Evolutionary conservation across 2,329 filamentous ascomycete species (phyloP).

Genomic region (Trichothecium sympodiale): DNA sequence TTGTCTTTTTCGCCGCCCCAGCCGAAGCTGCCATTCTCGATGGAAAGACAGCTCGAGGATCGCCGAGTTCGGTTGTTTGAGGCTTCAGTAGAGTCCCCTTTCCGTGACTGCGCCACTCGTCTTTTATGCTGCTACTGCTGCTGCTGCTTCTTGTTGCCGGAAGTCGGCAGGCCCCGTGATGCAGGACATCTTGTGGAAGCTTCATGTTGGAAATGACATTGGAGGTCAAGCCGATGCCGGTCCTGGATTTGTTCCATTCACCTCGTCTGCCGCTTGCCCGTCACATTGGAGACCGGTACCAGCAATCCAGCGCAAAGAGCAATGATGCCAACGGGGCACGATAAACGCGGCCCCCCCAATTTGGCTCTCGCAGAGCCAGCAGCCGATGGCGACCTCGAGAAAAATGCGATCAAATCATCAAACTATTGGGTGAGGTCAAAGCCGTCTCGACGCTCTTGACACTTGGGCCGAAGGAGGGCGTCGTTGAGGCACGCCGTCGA

Average conservation of each 20-base stretch:
- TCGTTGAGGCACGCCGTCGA: conserved; percentile 22
- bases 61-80: neutral
- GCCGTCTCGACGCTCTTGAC: conserved; percentile 34
- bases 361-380: conserved; percentile 33
- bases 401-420: no score
- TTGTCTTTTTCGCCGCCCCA: conserved; percentile 11
- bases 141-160: no score
- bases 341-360: conserved; percentile 37
- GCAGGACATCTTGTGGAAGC: conserved; percentile 19
- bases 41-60: conserved; percentile 4
- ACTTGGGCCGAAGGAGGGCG: conserved; percentile 27
- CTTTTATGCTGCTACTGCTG: no score
- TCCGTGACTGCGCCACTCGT: conserved; percentile 3
- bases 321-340: conserved; percentile 34
- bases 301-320: conserved; percentile 7
- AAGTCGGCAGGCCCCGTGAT: conserved; percentile 13
- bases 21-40: conserved; percentile 10
- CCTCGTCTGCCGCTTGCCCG: conserved; percentile 13
- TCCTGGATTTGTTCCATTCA: conserved; percentile 27
- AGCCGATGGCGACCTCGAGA: conserved; percentile 32
- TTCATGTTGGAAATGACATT: conserved; percentile 21
- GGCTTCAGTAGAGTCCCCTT: no score
- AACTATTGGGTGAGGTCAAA: conserved; percentile 42
- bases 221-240: conserved; percentile 18
- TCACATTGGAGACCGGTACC: conserved; percentile 5